Evolutionary conservation across 192 early-diverging fungal species (phyloP).

Genomic region (Umbelopsis sp.): DNA sequence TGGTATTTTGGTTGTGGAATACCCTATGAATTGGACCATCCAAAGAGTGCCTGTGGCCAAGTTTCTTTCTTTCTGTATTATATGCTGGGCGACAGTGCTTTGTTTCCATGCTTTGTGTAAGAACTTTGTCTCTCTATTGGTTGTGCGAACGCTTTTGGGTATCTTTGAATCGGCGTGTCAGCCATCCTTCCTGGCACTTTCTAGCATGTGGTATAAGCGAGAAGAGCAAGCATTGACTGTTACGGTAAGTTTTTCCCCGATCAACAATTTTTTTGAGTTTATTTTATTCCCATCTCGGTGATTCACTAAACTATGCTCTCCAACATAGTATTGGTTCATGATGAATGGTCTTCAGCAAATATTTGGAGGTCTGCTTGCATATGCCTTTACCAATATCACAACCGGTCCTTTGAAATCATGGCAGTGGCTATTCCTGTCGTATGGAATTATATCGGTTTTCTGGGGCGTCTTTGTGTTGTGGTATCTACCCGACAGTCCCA

Average conservation of each 20-base stretch:
- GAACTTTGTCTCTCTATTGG: not conserved
- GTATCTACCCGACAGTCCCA: not conserved
- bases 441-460: not conserved
- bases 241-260: not conserved
- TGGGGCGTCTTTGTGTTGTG: not conserved
- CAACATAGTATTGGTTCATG: not conserved
- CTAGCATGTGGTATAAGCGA: slow-evolving; percentile 3
- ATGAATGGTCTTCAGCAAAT: slow-evolving; percentile 16
- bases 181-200: not conserved
- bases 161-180: not conserved
- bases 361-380: not conserved
- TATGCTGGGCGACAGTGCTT: slow-evolving; percentile 3
- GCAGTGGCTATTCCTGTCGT: slow-evolving; percentile 1
- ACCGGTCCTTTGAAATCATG: not conserved
- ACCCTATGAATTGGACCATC: not conserved
- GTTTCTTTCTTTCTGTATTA: not conserved
- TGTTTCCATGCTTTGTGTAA: not conserved
- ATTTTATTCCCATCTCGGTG: not conserved
- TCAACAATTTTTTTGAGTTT: not conserved
- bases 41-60: slow-evolving; percentile 10
- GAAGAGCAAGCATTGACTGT: not conserved
- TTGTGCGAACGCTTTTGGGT: not conserved
- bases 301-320: not conserved
- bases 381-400: not conserved
- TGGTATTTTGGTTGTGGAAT: not conserved